Conservation (phyloP, 495 filamentous ascomycete genomes). For the Sporormia fimetaria region DNA sequence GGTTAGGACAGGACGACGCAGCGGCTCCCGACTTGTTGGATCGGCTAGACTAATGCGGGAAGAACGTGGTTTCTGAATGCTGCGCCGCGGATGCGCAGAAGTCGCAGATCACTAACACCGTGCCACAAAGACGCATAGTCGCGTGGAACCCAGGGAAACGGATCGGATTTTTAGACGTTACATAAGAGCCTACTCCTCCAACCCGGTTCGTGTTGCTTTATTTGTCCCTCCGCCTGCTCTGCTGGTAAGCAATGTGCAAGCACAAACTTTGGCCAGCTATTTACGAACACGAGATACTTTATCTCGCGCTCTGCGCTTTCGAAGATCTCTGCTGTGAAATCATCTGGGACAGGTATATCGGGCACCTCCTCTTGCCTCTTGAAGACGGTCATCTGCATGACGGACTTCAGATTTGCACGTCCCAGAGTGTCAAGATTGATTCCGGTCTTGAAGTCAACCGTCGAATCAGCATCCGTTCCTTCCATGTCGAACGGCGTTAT, state of each 20-base stretch:
- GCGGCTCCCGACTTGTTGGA: too few species aligned
- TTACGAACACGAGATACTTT: constrained; percentile 58
- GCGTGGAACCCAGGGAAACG: too few species aligned
- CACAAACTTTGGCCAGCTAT: constrained; percentile 60
- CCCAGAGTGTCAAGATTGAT: constrained; percentile 10
- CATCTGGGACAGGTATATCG: constrained; percentile 36
- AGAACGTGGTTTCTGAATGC: too few species aligned
- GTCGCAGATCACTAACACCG: too few species aligned
- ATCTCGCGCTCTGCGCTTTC: constrained; percentile 49
- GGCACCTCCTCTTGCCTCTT: constrained; percentile 16
- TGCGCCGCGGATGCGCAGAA: too few species aligned
- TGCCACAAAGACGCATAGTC: too few species aligned
- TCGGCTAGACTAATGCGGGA: too few species aligned
- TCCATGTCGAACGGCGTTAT: constrained; percentile 7
- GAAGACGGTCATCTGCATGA: constrained; percentile 1
- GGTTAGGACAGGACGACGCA: too few species aligned
- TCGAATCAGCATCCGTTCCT: constrained; percentile 1
- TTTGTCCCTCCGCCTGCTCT: constrained; percentile 11
- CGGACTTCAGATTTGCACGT: constrained; percentile 9
- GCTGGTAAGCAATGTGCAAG: constrained; percentile 15
- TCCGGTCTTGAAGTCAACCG: constrained; percentile 5
- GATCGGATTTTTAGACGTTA: constrained; percentile 1
- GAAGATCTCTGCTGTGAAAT: constrained; percentile 45
- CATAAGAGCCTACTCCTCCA: constrained; percentile 3
- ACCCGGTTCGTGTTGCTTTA: too few species aligned